phyloP scores from a whole-genome alignment of 305 asterid species.

The Andrographis paniculata region DNA sequence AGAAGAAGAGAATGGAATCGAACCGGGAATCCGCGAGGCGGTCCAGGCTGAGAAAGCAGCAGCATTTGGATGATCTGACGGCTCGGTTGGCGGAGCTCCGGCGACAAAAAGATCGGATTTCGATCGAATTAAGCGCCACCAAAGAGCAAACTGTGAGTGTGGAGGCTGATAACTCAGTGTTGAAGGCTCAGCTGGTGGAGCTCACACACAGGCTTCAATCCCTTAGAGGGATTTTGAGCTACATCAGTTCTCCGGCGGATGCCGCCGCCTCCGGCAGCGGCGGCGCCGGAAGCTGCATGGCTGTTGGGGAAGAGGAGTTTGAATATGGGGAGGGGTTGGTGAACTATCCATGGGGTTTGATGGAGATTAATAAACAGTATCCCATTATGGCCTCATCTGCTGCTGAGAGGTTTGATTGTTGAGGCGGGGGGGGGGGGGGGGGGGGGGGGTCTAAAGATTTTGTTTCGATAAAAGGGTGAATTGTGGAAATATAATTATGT shows the following conservation, averaged over 20 bases:
- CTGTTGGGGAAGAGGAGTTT: constrained; percentile 34
- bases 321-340: constrained; percentile 14
- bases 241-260: constrained; percentile 32
- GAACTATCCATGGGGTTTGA: constrained; percentile 24
- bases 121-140: constrained; percentile 30
- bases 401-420: no score
- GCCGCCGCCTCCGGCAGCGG: neutral
- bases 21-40: constrained; percentile 87
- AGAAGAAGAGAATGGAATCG: constrained; percentile 69
- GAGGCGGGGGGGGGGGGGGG: no score
- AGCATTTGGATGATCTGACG: constrained; percentile 63
- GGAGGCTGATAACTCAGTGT: constrained; percentile 62
- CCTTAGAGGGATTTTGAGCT: constrained; percentile 45
- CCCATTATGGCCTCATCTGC: constrained; percentile 69
- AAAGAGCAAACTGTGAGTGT: constrained; percentile 33
- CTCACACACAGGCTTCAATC: constrained; percentile 59
- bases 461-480: no score
- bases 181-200: constrained; percentile 77
- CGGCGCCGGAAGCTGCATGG: constrained; percentile 22
- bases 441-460: no score
- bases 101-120: constrained; percentile 44
- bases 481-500: no score
- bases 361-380: constrained; percentile 43
- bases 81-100: constrained; percentile 37
- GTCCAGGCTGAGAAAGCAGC: constrained; percentile 79